phyloP scores from a whole-genome alignment of 2,329 filamentous ascomycete species.

The Ascocoryne sarcoides region DNA sequence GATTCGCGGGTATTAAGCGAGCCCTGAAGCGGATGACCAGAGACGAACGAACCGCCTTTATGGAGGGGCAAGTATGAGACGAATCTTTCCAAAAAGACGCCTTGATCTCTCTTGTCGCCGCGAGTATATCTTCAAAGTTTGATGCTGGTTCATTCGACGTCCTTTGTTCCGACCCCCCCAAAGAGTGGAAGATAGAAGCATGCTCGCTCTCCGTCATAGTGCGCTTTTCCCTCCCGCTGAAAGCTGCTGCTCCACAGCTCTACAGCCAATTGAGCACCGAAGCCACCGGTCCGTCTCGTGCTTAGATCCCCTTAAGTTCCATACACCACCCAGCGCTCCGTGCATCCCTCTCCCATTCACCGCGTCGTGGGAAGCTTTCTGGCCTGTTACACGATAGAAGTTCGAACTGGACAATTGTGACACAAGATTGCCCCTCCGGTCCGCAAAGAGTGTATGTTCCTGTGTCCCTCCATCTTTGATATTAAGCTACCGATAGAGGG shows the following conservation, averaged over 20 bases:
- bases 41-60: too few species aligned
- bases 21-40: too few species aligned
- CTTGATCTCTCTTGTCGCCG: too few species aligned
- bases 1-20: too few species aligned
- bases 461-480: neutral
- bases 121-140: neutral
- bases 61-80: too few species aligned
- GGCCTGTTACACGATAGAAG: slow-evolving; percentile 3
- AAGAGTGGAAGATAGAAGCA: slow-evolving; percentile 1
- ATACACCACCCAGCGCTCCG: slow-evolving; percentile 16
- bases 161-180: neutral
- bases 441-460: slow-evolving; percentile 7
- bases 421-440: slow-evolving; percentile 14
- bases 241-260: slow-evolving; percentile 1
- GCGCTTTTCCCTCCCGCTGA: slow-evolving; percentile 1
- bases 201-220: neutral
- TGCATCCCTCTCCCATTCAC: slow-evolving; percentile 11
- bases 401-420: slow-evolving; percentile 1
- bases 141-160: neutral
- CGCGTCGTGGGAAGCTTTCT: slow-evolving; percentile 9
- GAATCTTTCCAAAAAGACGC: too few species aligned
- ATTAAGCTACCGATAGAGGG: too few species aligned
- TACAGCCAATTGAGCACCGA: slow-evolving; percentile 3
- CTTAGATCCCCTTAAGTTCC: slow-evolving; percentile 7
- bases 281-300: slow-evolving; percentile 12